Percentiles rank a stretch among this genome's conserved stretches.
Evolutionary conservation across 352 stramenopile species (phyloP).

Genomic region (Globisporangium camurandrum): DNA sequence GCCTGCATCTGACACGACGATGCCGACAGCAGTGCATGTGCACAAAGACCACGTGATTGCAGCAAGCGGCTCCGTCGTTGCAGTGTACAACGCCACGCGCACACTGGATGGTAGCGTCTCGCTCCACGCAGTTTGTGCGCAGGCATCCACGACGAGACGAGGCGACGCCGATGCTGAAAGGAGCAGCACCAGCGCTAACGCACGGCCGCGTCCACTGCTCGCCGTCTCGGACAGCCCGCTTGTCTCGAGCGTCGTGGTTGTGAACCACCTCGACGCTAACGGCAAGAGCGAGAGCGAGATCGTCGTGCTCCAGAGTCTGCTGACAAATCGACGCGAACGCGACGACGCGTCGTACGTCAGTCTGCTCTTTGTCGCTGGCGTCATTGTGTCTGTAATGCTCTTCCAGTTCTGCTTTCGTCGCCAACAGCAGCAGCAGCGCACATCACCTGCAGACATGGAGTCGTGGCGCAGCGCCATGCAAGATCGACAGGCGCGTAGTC

Average conservation of each 20-base stretch:
- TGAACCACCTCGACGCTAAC: background rate
- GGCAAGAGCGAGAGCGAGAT: slow-evolving; percentile 3
- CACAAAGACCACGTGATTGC: slow-evolving; percentile 12
- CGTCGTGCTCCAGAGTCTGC: slow-evolving; percentile 26
- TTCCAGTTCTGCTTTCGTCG: slow-evolving; percentile 24
- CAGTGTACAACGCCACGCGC: slow-evolving; percentile 11
- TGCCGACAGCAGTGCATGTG: background rate
- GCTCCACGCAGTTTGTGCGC: background rate
- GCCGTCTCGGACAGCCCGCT: slow-evolving; percentile 22
- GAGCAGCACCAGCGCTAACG: background rate
- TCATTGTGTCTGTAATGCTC: slow-evolving; percentile 18
- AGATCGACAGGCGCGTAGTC: background rate
- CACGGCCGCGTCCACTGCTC: background rate
- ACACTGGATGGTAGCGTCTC: background rate
- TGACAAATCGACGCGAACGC: slow-evolving; percentile 14
- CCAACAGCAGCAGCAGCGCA: slow-evolving; percentile 2
- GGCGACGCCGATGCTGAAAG: background rate
- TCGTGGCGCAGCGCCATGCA: background rate
- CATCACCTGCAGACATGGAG: background rate
- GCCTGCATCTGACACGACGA: background rate
- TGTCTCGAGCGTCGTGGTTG: slow-evolving; percentile 17
- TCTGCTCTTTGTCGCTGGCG: slow-evolving; percentile 12
- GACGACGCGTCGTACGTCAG: slow-evolving; percentile 18
- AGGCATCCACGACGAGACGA: background rate
- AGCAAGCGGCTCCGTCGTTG: background rate